These are phyloP conservation scores for Cryptococcus jaspeensis DNA, from an alignment of 1,284 basidiomycete species.

Conservation along the genomic window DNA sequence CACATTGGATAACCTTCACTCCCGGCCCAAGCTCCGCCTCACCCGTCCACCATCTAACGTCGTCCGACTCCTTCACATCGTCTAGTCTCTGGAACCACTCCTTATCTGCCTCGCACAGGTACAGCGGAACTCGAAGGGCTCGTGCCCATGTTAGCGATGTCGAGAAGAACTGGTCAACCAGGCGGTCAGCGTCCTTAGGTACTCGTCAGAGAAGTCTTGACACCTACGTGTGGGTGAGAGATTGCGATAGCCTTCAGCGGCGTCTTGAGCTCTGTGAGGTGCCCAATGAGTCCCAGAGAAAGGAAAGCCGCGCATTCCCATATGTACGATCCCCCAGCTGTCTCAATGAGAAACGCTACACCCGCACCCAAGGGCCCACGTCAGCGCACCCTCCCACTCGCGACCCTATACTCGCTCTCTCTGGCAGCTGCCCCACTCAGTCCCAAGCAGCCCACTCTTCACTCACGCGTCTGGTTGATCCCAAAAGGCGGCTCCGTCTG, in stretches of 20 bases:
- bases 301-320: conserved; percentile 49
- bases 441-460: conserved; percentile 5
- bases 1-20: conserved; percentile 44
- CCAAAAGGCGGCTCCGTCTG: conserved; percentile 38
- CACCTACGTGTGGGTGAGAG: conserved; percentile 48
- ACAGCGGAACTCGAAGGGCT: conserved; percentile 43
- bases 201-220: background rate
- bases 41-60: conserved; percentile 37
- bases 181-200: background rate
- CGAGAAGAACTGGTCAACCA: conserved; percentile 43
- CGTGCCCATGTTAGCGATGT: conserved; percentile 48
- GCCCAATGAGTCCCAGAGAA: conserved; percentile 30
- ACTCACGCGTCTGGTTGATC: conserved; percentile 49
- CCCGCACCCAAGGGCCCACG: background rate
- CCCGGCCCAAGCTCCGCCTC: conserved; percentile 24
- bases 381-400: background rate
- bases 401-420: no score
- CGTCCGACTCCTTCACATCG: conserved; percentile 26
- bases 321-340: conserved; percentile 38
- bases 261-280: conserved; percentile 26
- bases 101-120: conserved; percentile 40
- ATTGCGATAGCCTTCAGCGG: conserved; percentile 48
- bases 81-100: conserved; percentile 41
- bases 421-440: background rate
- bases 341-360: conserved; percentile 46